phyloP scores from a whole-genome alignment of 1,284 basidiomycete species.

The Ustilago crameri region DNA sequence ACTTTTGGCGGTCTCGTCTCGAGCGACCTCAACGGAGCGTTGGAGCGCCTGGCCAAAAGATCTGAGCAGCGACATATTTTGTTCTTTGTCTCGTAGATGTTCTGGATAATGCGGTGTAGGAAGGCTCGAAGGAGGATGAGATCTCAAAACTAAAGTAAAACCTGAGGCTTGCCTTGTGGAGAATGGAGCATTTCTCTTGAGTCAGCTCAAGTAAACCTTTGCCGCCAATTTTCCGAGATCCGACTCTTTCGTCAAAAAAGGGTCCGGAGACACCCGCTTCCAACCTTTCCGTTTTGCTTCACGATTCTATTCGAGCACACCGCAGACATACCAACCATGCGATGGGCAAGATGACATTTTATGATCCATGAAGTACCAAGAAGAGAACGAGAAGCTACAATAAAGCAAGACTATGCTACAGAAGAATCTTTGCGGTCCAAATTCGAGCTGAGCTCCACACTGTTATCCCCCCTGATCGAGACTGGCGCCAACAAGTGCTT shows the following conservation, averaged over 20 bases:
- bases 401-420: conserved; percentile 6
- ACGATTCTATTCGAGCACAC: no score
- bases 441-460: conserved; percentile 32
- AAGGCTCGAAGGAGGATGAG: no score
- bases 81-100: neutral
- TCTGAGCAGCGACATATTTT: conserved; percentile 51
- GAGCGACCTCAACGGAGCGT: conserved; percentile 57
- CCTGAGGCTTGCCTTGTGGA: conserved; percentile 29
- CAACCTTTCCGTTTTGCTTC: no score
- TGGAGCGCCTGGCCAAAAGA: conserved; percentile 55
- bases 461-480: conserved; percentile 21
- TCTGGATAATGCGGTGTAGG: neutral
- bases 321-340: no score
- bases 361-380: no score
- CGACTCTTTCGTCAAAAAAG: neutral
- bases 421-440: conserved; percentile 26
- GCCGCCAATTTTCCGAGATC: neutral
- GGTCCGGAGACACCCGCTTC: no score
- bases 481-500: conserved; percentile 23
- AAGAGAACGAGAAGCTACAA: no score
- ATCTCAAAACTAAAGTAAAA: neutral
- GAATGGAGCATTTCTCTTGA: conserved; percentile 16
- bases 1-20: conserved; percentile 58
- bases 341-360: no score
- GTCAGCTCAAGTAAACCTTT: conserved; percentile 13